Percentiles rank a stretch among this genome's conserved stretches.
Conservation (phyloP, 192 early-diverging fungal genomes). For the Entomortierella lignicola region DNA sequence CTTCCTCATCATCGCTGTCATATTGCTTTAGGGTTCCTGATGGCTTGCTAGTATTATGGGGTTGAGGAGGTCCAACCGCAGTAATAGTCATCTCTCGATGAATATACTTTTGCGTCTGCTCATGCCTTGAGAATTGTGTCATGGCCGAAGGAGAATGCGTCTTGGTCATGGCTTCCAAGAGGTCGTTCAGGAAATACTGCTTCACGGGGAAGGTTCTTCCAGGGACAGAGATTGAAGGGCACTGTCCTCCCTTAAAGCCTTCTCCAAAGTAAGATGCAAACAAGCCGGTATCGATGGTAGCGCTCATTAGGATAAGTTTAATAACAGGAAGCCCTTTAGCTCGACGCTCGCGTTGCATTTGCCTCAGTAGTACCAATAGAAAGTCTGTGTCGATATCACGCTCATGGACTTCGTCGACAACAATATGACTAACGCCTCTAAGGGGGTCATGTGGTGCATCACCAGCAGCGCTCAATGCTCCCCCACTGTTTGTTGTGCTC, state of each 20-base stretch:
- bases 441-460: conserved; percentile 60
- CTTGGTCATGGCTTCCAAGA: conserved; percentile 42
- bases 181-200: conserved; percentile 70
- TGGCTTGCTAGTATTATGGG: conserved; percentile 1
- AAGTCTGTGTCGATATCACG: conserved; percentile 63
- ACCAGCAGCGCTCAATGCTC: conserved; percentile 14
- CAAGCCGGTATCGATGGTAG: conserved; percentile 62
- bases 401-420: conserved; percentile 67
- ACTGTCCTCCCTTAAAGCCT: conserved; percentile 56
- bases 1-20: conserved; percentile 53
- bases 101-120: conserved; percentile 55
- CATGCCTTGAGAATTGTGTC: conserved; percentile 33
- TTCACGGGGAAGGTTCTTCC: conserved; percentile 71
- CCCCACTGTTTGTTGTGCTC: conserved; percentile 1
- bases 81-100: conserved; percentile 56
- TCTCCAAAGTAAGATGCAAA: conserved; percentile 64
- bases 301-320: conserved; percentile 65
- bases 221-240: conserved; percentile 68
- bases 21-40: conserved; percentile 3
- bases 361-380: conserved; percentile 55
- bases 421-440: conserved; percentile 65
- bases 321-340: conserved; percentile 52
- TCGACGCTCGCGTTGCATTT: conserved; percentile 60
- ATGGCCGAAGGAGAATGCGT: conserved; percentile 23
- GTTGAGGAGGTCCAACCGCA: conserved; percentile 29